Conservation (phyloP, 495 filamentous ascomycete genomes). For the Pyronema domesticum region DNA sequence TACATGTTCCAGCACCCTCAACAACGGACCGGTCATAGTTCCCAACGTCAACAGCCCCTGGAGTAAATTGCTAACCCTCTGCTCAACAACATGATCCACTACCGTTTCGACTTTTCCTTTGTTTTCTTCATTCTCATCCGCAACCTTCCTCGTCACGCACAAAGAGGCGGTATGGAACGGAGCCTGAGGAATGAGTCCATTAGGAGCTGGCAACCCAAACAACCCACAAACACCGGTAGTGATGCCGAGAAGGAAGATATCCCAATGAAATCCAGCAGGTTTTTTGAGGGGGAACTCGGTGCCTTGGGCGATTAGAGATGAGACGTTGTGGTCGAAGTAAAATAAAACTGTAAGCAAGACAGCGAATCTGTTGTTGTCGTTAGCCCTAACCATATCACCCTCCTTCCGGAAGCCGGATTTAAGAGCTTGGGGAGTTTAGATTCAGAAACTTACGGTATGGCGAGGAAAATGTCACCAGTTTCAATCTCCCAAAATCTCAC, state of each 20-base stretch:
- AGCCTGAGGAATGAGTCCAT: slow-evolving; percentile 82
- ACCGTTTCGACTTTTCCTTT: slow-evolving; percentile 45
- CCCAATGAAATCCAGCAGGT: slow-evolving; percentile 92
- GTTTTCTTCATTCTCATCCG: slow-evolving; percentile 34
- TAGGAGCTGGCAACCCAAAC: slow-evolving; percentile 76
- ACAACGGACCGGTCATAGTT: slow-evolving; percentile 72
- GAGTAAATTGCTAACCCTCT: slow-evolving; percentile 70
- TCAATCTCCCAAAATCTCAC: slow-evolving; percentile 74
- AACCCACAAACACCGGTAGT: slow-evolving; percentile 74
- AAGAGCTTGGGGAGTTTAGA: not conserved
- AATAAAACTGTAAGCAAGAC: slow-evolving; percentile 30
- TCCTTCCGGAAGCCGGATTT: not conserved
- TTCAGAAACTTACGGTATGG: slow-evolving; percentile 39
- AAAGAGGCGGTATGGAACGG: slow-evolving; percentile 81
- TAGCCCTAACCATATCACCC: not conserved
- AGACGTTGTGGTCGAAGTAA: slow-evolving; percentile 88
- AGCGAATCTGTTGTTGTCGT: slow-evolving; percentile 36
- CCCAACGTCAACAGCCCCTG: slow-evolving; percentile 71
- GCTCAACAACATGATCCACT: slow-evolving; percentile 67
- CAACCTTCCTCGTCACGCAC: slow-evolving; percentile 47
- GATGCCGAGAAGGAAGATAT: slow-evolving; percentile 74
- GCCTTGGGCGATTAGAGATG: slow-evolving; percentile 76
- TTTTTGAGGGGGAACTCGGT: slow-evolving; percentile 83
- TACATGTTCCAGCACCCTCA: slow-evolving; percentile 67
- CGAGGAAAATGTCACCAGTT: slow-evolving; percentile 61